Conservation (phyloP, 2,329 filamentous ascomycete genomes). For the Trichoderma cornu-damae region DNA sequence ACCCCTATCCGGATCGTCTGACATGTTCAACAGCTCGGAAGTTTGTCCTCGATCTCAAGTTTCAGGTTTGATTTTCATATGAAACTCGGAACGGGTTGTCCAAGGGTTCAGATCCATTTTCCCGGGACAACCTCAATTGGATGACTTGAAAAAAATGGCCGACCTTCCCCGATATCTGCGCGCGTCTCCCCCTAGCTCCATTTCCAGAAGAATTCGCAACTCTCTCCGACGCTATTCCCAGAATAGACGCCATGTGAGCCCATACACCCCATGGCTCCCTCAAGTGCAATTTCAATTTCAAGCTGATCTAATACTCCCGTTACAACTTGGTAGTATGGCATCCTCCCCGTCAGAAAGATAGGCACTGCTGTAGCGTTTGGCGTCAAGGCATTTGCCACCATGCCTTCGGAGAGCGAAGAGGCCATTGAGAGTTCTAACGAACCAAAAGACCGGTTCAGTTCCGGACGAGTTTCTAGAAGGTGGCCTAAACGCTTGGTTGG, state of each 20-base stretch:
- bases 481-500: slow-evolving; percentile 3
- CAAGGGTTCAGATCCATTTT: not conserved
- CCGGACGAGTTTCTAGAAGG: slow-evolving; percentile 1
- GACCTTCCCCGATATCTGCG: slow-evolving; percentile 5
- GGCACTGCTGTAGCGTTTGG: not conserved
- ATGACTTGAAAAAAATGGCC: not conserved
- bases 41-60: not conserved
- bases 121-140: not conserved
- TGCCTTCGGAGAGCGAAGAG: not conserved
- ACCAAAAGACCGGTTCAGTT: not conserved
- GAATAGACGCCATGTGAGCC: not conserved
- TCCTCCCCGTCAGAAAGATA: not conserved
- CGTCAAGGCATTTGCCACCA: not conserved
- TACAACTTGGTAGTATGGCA: not conserved
- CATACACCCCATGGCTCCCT: not conserved
- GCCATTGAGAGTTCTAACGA: not conserved
- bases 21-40: not conserved
- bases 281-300: not conserved
- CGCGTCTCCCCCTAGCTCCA: slow-evolving; percentile 1
- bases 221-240: slow-evolving; percentile 4
- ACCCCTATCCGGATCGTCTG: slow-evolving; percentile 6
- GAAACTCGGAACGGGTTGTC: not conserved
- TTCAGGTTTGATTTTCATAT: not conserved
- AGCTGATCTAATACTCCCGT: not conserved
- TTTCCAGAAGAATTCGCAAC: not conserved